These are phyloP conservation scores for Aureobasidium sp. DNA, from an alignment of 2,329 filamentous ascomycete species.

Conservation along the genomic window DNA sequence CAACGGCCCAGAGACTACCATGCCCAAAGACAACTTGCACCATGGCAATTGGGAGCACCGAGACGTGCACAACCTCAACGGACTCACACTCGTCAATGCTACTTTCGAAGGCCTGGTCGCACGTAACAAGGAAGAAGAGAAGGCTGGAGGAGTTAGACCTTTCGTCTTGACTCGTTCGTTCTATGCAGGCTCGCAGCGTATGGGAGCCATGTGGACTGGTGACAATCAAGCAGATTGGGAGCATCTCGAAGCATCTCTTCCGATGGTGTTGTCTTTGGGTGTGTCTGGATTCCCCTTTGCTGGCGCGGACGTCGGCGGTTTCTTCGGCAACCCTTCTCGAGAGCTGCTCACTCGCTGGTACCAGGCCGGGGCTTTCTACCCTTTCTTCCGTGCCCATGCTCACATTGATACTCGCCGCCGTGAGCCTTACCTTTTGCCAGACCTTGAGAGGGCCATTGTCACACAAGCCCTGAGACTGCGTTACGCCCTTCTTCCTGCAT, in stretches of 20 bases:
- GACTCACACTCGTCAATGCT: constrained; percentile 90
- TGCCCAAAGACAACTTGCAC: constrained; percentile 98
- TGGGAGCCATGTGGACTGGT: constrained; percentile 97
- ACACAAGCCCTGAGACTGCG: constrained; percentile 79
- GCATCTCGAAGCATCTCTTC: constrained; percentile 78
- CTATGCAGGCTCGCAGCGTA: constrained; percentile 80
- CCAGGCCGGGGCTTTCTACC: constrained; percentile 92
- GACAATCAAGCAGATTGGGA: constrained; percentile 94
- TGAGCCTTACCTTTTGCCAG: constrained; percentile 80
- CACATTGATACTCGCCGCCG: constrained; percentile 93
- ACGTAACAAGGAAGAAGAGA: constrained; percentile 73
- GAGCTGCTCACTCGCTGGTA: constrained; percentile 93
- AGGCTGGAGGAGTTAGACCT: constrained; percentile 48
- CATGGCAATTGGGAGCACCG: constrained; percentile 90
- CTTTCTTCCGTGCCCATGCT: constrained; percentile 94
- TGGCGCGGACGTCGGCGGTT: constrained; percentile 92
- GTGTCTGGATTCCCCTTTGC: constrained; percentile 90
- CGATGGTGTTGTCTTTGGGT: constrained; percentile 89
- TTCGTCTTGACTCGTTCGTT: constrained; percentile 92
- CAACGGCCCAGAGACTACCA: constrained; percentile 94
- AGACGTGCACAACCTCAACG: constrained; percentile 92
- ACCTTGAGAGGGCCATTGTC: constrained; percentile 79
- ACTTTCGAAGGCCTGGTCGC: constrained; percentile 77
- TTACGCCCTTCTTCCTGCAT: constrained; percentile 81
- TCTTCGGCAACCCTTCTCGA: constrained; percentile 93